phyloP scores from a whole-genome alignment of 169 alveolate species.

The Plasmodium relictum region DNA sequence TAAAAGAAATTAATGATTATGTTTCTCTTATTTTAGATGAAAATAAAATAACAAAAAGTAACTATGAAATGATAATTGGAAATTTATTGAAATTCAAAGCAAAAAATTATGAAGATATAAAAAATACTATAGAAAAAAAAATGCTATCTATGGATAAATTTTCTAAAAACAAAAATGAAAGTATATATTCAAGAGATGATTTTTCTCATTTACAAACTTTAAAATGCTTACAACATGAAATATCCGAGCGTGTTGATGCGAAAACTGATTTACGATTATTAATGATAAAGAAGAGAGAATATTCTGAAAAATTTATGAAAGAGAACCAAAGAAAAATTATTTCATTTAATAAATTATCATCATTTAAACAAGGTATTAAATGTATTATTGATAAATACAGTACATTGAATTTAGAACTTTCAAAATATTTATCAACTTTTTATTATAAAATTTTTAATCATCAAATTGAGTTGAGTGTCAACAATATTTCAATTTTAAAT shows the following conservation, averaged over 20 bases:
- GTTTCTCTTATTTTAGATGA: constrained; percentile 66
- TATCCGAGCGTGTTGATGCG: constrained; percentile 45
- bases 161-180: neutral
- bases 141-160: constrained; percentile 16
- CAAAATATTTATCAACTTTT: constrained; percentile 45
- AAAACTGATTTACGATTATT: constrained; percentile 54
- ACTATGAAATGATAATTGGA: constrained; percentile 58
- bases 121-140: constrained; percentile 42
- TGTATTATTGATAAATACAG: constrained; percentile 34
- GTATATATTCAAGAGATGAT: constrained; percentile 28
- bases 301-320: constrained; percentile 28
- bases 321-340: constrained; percentile 37
- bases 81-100: constrained; percentile 47
- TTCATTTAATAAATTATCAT: constrained; percentile 63
- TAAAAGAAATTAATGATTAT: constrained; percentile 64
- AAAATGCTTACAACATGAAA: constrained; percentile 67
- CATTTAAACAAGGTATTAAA: constrained; percentile 38
- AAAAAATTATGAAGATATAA: constrained; percentile 69
- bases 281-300: constrained; percentile 50
- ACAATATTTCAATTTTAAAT: constrained; percentile 45
- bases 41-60: constrained; percentile 33
- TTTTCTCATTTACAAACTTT: constrained; percentile 50
- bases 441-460: constrained; percentile 47
- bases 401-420: constrained; percentile 17
- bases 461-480: constrained; percentile 40